These are phyloP conservation scores for Kodamaea sagamina DNA, from an alignment of 805 yeast species.

Conservation along the genomic window DNA sequence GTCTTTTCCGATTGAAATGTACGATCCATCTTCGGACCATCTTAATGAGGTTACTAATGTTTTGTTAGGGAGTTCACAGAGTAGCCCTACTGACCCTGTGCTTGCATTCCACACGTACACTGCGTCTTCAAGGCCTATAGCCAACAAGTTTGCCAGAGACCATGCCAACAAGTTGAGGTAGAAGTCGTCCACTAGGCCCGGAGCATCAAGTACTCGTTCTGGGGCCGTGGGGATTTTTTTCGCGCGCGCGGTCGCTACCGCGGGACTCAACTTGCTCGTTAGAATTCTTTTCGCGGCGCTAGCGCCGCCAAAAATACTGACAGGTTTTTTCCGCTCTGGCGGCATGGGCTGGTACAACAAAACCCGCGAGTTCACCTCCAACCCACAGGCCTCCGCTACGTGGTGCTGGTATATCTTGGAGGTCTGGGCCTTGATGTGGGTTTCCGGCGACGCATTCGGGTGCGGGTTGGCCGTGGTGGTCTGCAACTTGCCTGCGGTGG, in stretches of 20 bases:
- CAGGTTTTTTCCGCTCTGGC: slow-evolving; percentile 55
- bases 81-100: slow-evolving; percentile 70
- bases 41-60: slow-evolving; percentile 66
- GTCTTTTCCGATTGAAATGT: slow-evolving; percentile 78
- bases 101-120: slow-evolving; percentile 93
- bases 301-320: slow-evolving; percentile 33
- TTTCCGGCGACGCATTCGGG: slow-evolving; percentile 53
- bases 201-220: slow-evolving; percentile 92
- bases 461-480: slow-evolving; percentile 34
- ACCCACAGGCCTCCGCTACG: slow-evolving; percentile 94
- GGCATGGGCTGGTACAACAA: slow-evolving; percentile 85
- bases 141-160: slow-evolving; percentile 80
- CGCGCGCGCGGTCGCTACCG: slow-evolving; percentile 63
- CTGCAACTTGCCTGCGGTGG: slow-evolving; percentile 40
- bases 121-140: slow-evolving; percentile 81
- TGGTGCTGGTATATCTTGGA: slow-evolving; percentile 66
- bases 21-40: slow-evolving; percentile 92
- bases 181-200: slow-evolving; percentile 91
- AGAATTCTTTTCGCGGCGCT: slow-evolving; percentile 15
- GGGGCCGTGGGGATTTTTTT: slow-evolving; percentile 85
- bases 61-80: slow-evolving; percentile 55
- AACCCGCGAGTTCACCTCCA: slow-evolving; percentile 78
- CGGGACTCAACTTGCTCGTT: slow-evolving; percentile 39
- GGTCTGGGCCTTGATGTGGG: slow-evolving; percentile 56
- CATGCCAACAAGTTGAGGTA: slow-evolving; percentile 84